phyloP scores from a whole-genome alignment of 1,284 basidiomycete genomes.

The Ustilago esculenta region DNA sequence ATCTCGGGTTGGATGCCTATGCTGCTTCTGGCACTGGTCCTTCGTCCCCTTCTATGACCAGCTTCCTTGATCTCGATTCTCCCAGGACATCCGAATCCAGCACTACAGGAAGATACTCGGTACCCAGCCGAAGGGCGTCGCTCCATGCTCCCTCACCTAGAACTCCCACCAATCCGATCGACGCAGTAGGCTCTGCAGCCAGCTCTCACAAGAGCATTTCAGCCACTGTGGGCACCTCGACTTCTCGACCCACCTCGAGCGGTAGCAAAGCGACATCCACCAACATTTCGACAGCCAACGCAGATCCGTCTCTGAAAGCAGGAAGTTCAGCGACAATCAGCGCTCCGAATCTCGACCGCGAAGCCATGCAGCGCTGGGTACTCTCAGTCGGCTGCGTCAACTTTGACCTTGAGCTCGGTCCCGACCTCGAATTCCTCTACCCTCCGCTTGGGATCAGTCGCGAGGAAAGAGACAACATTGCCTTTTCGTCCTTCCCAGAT shows the following conservation, averaged over 20 bases:
- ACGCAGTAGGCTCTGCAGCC: constrained; percentile 1
- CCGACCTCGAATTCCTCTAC: constrained; percentile 79
- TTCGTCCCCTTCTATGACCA: constrained; percentile 39
- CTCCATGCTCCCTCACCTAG: constrained; percentile 25
- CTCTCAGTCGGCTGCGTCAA: constrained; percentile 64
- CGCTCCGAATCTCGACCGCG: constrained; percentile 39
- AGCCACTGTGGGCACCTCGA: background rate
- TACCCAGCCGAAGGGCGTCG: constrained; percentile 35
- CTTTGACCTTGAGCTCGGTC: constrained; percentile 73
- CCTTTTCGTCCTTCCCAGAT: constrained; percentile 94
- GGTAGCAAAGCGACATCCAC: constrained; percentile 13
- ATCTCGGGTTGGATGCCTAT: constrained; percentile 31
- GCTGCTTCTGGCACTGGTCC: constrained; percentile 6
- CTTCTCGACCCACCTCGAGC: constrained; percentile 16
- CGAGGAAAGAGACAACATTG: constrained; percentile 82
- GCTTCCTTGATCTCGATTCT: constrained; percentile 46
- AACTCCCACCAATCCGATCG: constrained; percentile 2
- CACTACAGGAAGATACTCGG: constrained; percentile 5
- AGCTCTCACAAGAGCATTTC: background rate
- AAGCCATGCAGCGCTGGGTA: constrained; percentile 64
- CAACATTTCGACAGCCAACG: background rate
- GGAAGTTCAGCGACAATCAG: background rate
- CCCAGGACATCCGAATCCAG: constrained; percentile 34
- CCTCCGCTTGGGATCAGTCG: constrained; percentile 75
- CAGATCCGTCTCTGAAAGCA: background rate